Evolutionary conservation across 2,329 filamentous ascomycete genomes (phyloP).

Genomic region (Trichoderma breve): DNA sequence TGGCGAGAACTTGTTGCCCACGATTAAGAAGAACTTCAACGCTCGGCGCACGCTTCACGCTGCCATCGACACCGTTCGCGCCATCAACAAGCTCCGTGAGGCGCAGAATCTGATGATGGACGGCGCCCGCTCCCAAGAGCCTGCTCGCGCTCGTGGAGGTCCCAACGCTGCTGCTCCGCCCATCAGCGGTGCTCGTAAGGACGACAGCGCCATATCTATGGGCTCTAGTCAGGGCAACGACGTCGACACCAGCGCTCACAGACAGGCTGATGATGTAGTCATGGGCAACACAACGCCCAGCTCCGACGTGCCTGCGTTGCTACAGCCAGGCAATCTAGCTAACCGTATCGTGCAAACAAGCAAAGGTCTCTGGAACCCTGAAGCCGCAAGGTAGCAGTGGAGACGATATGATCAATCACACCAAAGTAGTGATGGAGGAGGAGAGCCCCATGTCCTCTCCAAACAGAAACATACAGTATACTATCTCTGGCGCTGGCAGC

Average conservation of each 20-base stretch:
- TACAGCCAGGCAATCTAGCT: conserved; percentile 54
- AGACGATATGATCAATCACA: neutral
- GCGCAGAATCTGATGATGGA: conserved; percentile 62
- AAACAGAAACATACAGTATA: neutral
- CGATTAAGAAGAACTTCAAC: conserved; percentile 74
- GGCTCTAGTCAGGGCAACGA: conserved; percentile 32
- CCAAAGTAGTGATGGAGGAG: neutral
- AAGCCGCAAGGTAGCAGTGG: conserved; percentile 22
- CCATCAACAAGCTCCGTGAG: conserved; percentile 69
- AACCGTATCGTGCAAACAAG: conserved; percentile 62
- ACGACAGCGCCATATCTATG: conserved; percentile 46
- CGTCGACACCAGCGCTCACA: neutral
- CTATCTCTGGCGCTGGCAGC: conserved; percentile 18
- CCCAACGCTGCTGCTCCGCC: conserved; percentile 37
- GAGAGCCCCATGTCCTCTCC: neutral
- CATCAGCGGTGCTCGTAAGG: conserved; percentile 33
- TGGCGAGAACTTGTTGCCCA: conserved; percentile 63
- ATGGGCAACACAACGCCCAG: conserved; percentile 46
- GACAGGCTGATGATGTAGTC: conserved; percentile 39
- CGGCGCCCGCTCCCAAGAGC: conserved; percentile 53
- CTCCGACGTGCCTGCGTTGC: conserved; percentile 44
- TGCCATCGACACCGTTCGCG: conserved; percentile 68
- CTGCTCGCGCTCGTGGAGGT: conserved; percentile 38
- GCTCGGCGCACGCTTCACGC: conserved; percentile 66
- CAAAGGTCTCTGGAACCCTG: conserved; percentile 58